These are phyloP conservation scores for Suillus spraguei DNA, from an alignment of 768 basidiomycete species.

Conservation along the genomic window DNA sequence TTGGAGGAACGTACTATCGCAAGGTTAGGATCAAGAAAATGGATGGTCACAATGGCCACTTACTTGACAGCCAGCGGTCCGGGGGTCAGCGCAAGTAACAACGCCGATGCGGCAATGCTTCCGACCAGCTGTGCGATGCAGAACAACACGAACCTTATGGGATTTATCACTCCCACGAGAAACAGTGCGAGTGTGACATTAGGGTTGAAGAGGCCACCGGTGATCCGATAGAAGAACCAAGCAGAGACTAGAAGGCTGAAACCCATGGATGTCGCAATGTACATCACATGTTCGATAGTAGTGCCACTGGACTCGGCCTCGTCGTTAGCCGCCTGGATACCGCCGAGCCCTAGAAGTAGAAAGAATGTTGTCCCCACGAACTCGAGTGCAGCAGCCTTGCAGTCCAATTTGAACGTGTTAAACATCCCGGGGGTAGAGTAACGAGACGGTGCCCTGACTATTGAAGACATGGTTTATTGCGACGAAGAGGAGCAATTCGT, in stretches of 20 bases:
- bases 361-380: slow-evolving; percentile 64
- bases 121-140: slow-evolving; percentile 64
- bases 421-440: slow-evolving; percentile 21
- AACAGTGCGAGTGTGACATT: slow-evolving; percentile 61
- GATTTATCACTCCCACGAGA: slow-evolving; percentile 55
- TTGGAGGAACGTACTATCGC: slow-evolving; percentile 48
- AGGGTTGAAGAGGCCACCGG: slow-evolving; percentile 70
- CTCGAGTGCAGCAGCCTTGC: slow-evolving; percentile 55
- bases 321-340: slow-evolving; percentile 56
- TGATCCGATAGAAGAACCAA: slow-evolving; percentile 69
- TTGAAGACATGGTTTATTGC: not conserved
- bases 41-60: slow-evolving; percentile 16
- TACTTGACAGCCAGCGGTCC: slow-evolving; percentile 59
- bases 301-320: slow-evolving; percentile 36
- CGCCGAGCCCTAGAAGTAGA: slow-evolving; percentile 65
- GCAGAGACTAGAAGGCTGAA: slow-evolving; percentile 62
- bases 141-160: slow-evolving; percentile 59
- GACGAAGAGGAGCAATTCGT: not conserved
- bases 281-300: slow-evolving; percentile 47
- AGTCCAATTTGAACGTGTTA: slow-evolving; percentile 38
- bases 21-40: not conserved
- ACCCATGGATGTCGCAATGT: slow-evolving; percentile 63
- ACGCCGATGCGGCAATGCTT: slow-evolving; percentile 58
- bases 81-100: slow-evolving; percentile 57
- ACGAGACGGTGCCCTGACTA: slow-evolving; percentile 14